Percentiles rank a stretch among this genome's conserved stretches.
Evolutionary conservation across 83 land plant genomes (phyloP).

Genomic region (Picea abies): DNA sequence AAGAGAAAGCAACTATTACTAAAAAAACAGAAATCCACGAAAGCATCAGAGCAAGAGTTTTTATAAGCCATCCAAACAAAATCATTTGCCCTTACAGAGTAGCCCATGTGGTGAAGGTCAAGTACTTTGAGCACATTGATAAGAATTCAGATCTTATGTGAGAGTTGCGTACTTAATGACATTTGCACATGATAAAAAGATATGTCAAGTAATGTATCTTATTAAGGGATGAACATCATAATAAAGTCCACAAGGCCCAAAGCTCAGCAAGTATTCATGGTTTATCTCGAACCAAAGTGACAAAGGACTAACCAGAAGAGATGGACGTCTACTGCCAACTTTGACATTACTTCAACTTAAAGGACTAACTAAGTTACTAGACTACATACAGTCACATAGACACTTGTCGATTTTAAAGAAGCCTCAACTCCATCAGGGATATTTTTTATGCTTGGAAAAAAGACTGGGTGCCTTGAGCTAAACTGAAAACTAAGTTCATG

Average conservation of each 20-base stretch:
- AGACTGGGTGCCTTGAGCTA: too few species aligned
- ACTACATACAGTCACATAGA: too few species aligned
- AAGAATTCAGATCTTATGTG: background rate
- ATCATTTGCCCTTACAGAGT: background rate
- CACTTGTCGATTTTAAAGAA: too few species aligned
- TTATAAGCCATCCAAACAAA: background rate
- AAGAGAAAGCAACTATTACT: background rate
- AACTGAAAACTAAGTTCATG: too few species aligned
- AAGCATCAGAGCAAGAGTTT: background rate
- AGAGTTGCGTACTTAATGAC: background rate
- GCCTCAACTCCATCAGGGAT: too few species aligned
- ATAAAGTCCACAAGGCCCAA: background rate
- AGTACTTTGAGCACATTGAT: background rate
- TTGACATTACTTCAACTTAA: too few species aligned
- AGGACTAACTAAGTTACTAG: too few species aligned
- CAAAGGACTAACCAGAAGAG: too few species aligned
- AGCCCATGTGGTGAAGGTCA: background rate
- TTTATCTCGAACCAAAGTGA: too few species aligned
- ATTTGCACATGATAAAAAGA: background rate
- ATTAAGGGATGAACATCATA: background rate
- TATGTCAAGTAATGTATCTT: background rate
- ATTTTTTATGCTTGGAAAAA: too few species aligned
- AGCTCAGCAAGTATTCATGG: background rate
- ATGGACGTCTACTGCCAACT: too few species aligned
- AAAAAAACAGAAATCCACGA: background rate